Base-by-base conservation (phyloP, 139 green algal species). In the Picocystis salinarum region DNA sequence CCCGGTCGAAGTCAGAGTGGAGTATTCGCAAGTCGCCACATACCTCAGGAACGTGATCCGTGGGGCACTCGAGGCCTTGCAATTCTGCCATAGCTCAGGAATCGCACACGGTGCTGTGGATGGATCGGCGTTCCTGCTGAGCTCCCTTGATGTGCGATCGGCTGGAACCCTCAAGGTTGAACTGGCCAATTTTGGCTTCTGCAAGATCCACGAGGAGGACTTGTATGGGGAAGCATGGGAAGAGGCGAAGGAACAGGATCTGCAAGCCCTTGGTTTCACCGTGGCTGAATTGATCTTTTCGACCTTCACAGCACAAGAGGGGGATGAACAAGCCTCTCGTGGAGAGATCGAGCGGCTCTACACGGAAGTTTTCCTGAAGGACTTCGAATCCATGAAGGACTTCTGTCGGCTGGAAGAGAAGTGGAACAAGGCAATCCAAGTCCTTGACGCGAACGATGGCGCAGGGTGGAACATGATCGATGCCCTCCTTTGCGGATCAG, bases 71-170 rank as follows among this genome's bases (percentile, higher is more conserved):
- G 48, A 58, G 49, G 50, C 50, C 18, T 6, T 58, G 12, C 23
- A 19, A 6, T 58, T 54, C 4, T 58, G 50, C 49, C 50, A 58
- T 12, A 49, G 23, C 28, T 23, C 48, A 11, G 50, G 50, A 18
- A 22, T 58, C 5, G 7, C 60, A 6, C 50, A 58, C 15, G 48
- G 48, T 6, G 50, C 47, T 7, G 10, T 58, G 6, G 23, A n/a
- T 18, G 15, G 20, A 46, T 62, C 48, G n/a, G 59, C 48, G 25
- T 6, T 58, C 48, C 22, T 58, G 29, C 50, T 58, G 18, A 62
- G 9, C 48, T 39, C 50, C 6, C 44, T 50, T 22, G 49, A 58
- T 7, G 49, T 29, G 47, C 5, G 42, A 5, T 41, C 26, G 19
- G 47, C 26, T 55, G 47, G n/a, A 28, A 34, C 17, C 17, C 17